phyloP scores from a whole-genome alignment of 2,329 filamentous ascomycete species.

The Periglandula ipomoeae region DNA sequence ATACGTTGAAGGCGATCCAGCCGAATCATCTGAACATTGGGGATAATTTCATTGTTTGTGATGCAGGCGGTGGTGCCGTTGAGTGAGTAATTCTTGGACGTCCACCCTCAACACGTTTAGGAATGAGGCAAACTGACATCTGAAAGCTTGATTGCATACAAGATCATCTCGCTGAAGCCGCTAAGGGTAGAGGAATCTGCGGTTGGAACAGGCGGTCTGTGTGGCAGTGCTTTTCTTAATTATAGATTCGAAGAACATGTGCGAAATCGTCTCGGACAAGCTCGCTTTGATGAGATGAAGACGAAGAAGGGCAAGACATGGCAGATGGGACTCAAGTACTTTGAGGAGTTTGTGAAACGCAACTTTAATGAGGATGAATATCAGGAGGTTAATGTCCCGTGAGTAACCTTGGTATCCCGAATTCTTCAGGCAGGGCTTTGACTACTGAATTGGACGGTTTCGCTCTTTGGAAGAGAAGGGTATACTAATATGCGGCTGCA shows the following conservation, averaged over 20 bases:
- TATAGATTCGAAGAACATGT: slow-evolving; percentile 76
- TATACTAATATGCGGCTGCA: slow-evolving; percentile 21
- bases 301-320: slow-evolving; percentile 69
- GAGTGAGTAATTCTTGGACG: slow-evolving; percentile 50
- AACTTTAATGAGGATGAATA: slow-evolving; percentile 76
- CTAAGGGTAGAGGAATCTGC: slow-evolving; percentile 69
- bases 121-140: slow-evolving; percentile 12
- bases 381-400: slow-evolving; percentile 68
- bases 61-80: slow-evolving; percentile 56
- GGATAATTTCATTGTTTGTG: slow-evolving; percentile 55
- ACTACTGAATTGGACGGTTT: no score
- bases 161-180: slow-evolving; percentile 64
- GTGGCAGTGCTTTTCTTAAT: slow-evolving; percentile 71
- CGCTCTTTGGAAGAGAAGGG: no score
- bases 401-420: no score
- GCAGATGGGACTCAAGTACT: slow-evolving; percentile 71
- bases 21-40: slow-evolving; percentile 64
- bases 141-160: slow-evolving; percentile 63
- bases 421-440: no score
- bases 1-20: slow-evolving; percentile 70
- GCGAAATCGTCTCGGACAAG: slow-evolving; percentile 54
- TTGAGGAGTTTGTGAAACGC: slow-evolving; percentile 77
- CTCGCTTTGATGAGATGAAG: slow-evolving; percentile 66
- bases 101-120: not conserved
- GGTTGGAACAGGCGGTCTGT: slow-evolving; percentile 68